Evolutionary conservation across 129 eudicot species (phyloP).

Genomic region (Cynara cardunculus): DNA sequence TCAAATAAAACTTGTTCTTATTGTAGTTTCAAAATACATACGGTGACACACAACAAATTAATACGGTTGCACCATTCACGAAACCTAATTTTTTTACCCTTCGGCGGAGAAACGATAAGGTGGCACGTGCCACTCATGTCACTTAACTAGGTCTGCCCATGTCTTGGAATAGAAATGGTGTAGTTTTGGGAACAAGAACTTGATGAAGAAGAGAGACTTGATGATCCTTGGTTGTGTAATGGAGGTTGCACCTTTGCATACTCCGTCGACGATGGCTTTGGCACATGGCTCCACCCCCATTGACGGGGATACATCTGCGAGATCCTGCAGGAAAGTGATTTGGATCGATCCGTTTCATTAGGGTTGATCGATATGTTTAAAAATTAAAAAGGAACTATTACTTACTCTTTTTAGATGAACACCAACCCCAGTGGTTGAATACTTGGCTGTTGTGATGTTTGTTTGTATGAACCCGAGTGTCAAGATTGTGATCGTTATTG

Average conservation of each 20-base stretch:
- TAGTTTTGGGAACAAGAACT: slow-evolving; percentile 30
- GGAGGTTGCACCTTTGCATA: slow-evolving; percentile 36
- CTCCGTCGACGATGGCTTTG: slow-evolving; percentile 30
- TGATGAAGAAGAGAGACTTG: slow-evolving; percentile 18
- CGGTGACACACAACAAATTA: too few relatives aligned
- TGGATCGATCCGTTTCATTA: neutral
- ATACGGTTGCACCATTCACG: too few relatives aligned
- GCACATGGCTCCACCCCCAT: slow-evolving; percentile 36
- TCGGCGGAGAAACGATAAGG: too few relatives aligned
- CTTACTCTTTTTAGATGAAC: slow-evolving; percentile 17
- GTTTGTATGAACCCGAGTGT: slow-evolving; percentile 42
- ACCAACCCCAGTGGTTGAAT: slow-evolving; percentile 15
- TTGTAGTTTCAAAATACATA: too few relatives aligned
- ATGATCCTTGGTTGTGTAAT: slow-evolving; percentile 28
- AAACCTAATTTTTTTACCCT: too few relatives aligned
- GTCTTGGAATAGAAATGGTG: neutral
- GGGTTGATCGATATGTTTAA: neutral
- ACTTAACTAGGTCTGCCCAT: too few relatives aligned
- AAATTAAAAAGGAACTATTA: neutral
- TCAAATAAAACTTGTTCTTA: too few relatives aligned
- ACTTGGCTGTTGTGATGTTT: slow-evolving; percentile 22
- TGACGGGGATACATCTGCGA: neutral
- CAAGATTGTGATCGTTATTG: slow-evolving; percentile 30
- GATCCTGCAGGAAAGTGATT: slow-evolving; percentile 5
- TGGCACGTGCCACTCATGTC: too few relatives aligned